These are phyloP conservation scores for Aspergillus hancockii DNA, from an alignment of 495 filamentous ascomycete genomes.

Conservation along the genomic window DNA sequence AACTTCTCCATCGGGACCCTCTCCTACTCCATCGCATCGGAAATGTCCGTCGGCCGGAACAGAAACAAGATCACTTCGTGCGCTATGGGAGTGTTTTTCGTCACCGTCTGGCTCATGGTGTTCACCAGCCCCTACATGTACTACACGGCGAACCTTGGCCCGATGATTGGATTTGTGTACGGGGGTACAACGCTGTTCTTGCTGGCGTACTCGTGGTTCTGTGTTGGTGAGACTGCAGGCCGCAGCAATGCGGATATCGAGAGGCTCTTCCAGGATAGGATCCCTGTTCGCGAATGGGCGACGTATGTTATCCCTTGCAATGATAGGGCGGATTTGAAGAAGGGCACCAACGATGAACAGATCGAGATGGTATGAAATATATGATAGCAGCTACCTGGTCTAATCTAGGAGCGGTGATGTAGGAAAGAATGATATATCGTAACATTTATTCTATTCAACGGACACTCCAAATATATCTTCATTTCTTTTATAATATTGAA, in stretches of 20 bases:
- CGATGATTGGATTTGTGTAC: constrained; percentile 42
- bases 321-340: no score
- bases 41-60: constrained; percentile 42
- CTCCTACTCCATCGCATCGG: constrained; percentile 32
- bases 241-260: constrained; percentile 33
- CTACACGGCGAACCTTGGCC: constrained; percentile 33
- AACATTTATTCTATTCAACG: no score
- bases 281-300: constrained; percentile 27
- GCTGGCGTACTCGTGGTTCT: constrained; percentile 41
- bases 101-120: constrained; percentile 36
- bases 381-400: no score
- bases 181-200: constrained; percentile 28
- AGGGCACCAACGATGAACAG: no score
- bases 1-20: constrained; percentile 39
- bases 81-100: constrained; percentile 33
- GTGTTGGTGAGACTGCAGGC: constrained; percentile 40
- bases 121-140: constrained; percentile 44
- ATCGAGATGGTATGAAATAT: no score
- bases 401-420: no score
- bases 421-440: no score
- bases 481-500: no score
- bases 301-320: no score
- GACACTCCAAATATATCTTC: no score
- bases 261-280: constrained; percentile 28
- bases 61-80: constrained; percentile 37